phyloP scores from a whole-genome alignment of 2,329 filamentous ascomycete species.

The Aspergillus spinulosporus region DNA sequence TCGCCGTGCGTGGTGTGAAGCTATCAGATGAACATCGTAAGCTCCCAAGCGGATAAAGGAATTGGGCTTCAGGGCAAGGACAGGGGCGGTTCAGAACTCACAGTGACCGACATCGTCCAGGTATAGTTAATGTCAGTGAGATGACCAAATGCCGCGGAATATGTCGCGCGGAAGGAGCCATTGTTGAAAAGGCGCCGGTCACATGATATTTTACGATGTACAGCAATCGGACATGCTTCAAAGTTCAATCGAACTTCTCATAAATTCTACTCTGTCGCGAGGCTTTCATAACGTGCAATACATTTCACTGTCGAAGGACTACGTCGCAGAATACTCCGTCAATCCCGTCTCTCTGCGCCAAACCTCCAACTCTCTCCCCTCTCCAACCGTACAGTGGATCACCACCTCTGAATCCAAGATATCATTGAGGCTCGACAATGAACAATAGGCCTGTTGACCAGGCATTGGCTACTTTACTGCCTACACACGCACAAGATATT shows the following conservation, averaged over 20 bases:
- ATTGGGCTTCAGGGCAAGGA: not conserved
- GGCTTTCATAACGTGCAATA: too few relatives aligned
- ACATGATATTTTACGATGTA: conserved; percentile 1
- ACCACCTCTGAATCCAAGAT: not conserved
- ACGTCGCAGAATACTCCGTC: not conserved
- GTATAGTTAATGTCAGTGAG: not conserved
- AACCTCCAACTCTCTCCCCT: not conserved
- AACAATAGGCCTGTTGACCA: conserved; percentile 70
- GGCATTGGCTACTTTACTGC: conserved; percentile 70
- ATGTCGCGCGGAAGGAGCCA: not conserved
- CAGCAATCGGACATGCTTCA: not conserved
- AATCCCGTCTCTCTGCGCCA: not conserved
- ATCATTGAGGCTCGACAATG: conserved; percentile 51
- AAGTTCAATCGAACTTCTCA: too few relatives aligned
- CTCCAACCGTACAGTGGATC: not conserved
- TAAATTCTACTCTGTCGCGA: too few relatives aligned
- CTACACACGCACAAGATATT: conserved; percentile 67
- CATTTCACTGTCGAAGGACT: not conserved
- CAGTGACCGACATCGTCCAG: conserved; percentile 36
- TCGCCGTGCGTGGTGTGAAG: conserved; percentile 87
- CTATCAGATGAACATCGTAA: conserved; percentile 25
- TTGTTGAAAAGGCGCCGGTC: conserved; percentile 1
- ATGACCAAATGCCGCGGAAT: not conserved
- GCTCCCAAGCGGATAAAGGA: not conserved
- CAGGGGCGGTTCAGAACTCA: conserved; percentile 20